Evolutionary conservation across 352 stramenopile species (phyloP).

Genomic region (Nothophytophthora sp.): DNA sequence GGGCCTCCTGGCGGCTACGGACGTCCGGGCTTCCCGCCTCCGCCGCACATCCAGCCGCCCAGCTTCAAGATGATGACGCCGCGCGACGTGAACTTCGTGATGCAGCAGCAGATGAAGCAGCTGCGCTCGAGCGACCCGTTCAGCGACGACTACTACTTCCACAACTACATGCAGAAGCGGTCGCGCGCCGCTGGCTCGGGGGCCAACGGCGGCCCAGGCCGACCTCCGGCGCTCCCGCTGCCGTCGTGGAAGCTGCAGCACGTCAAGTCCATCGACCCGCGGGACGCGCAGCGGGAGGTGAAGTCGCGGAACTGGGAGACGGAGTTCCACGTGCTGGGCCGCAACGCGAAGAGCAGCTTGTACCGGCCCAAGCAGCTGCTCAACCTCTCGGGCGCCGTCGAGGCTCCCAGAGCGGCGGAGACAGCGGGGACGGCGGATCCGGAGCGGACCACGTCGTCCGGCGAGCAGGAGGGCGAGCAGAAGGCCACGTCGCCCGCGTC

Average conservation of each 20-base stretch:
- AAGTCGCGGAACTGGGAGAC: conserved; percentile 78
- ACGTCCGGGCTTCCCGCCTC: conserved; percentile 16
- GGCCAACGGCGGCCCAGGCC: conserved; percentile 26
- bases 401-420: too few relatives aligned
- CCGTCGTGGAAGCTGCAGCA: conserved; percentile 87
- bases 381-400: conserved; percentile 33
- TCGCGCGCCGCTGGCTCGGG: conserved; percentile 37
- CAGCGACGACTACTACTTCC: conserved; percentile 90
- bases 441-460: conserved; percentile 19
- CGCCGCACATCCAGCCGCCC: conserved; percentile 44
- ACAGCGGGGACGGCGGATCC: conserved; percentile 17
- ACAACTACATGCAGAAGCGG: conserved; percentile 85
- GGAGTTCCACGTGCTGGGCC: conserved; percentile 73
- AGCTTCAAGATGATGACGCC: conserved; percentile 87
- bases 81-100: conserved; percentile 83
- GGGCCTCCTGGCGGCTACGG: conserved; percentile 21
- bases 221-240: conserved; percentile 48
- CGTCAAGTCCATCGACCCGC: conserved; percentile 71
- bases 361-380: conserved; percentile 77
- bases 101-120: conserved; percentile 88
- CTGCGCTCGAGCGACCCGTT: conserved; percentile 85
- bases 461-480: conserved; percentile 8
- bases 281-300: conserved; percentile 57
- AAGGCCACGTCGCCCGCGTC: conserved; percentile 6
- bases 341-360: conserved; percentile 77